Conservation (phyloP, 2,329 filamentous ascomycete genomes). For the Verticillium isaacii region DNA sequence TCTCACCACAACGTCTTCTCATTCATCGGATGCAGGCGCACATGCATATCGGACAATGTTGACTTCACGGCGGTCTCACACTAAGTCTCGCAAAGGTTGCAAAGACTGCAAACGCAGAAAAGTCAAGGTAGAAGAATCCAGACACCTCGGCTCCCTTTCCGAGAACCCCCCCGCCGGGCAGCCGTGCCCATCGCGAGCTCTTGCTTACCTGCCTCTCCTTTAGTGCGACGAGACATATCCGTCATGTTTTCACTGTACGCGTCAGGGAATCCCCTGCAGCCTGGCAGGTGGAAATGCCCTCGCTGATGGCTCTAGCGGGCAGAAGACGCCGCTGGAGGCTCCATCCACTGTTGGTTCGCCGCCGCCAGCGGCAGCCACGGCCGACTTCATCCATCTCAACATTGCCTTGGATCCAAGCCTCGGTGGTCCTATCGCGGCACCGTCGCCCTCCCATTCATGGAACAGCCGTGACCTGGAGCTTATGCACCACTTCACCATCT, state of each 20-base stretch:
- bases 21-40: conserved; percentile 13
- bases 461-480: conserved; percentile 15
- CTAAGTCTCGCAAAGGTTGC: conserved; percentile 26
- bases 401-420: conserved; percentile 11
- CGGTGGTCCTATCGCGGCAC: not conserved
- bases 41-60: not conserved
- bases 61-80: conserved; percentile 15
- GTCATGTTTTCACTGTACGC: conserved; percentile 23
- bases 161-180: not conserved
- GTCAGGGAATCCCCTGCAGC: conserved; percentile 22
- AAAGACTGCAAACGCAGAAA: conserved; percentile 25
- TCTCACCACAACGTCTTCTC: not conserved
- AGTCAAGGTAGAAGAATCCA: conserved; percentile 21
- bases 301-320: not conserved
- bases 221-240: conserved; percentile 21
- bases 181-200: not conserved
- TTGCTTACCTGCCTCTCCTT: not conserved
- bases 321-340: conserved; percentile 1
- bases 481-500: conserved; percentile 22
- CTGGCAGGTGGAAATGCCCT: conserved; percentile 8
- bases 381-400: conserved; percentile 5
- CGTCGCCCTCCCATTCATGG: not conserved
- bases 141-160: too few species aligned
- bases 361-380: not conserved
- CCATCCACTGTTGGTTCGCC: not conserved